Evolutionary conservation across 805 yeast genomes (phyloP), one percentile per base, ranked within the genome.

Genomic region (Yarrowia divulgata): DNA sequence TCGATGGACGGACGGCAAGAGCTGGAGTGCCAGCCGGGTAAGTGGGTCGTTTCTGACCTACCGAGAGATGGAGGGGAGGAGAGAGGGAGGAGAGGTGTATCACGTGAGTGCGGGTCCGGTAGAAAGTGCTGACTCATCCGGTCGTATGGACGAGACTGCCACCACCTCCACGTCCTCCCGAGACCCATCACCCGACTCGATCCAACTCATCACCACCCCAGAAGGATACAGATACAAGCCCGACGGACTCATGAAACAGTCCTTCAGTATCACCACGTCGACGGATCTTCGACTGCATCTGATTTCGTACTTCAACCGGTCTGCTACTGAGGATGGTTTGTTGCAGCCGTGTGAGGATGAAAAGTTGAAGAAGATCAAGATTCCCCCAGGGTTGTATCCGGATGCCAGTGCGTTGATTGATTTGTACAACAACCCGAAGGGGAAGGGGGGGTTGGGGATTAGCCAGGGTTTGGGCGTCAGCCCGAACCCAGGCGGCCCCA

Each of bases 1-100:
- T 71, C 79, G 93, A 37, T 89, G 94, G 93, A 89, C 93, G 1
- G 94, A 89, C 74, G 91, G 93, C 19, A 84, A 85, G 71, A 82
- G 84, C 42, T 89, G 94, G 93, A 82, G 87, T 70, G 90, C 93
- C 1, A 86, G 90, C 0, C 81, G 92, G 70, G 92, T 90, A 0
- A 82, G 83, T 4, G 90, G 90, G 5, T 81, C 85, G 1, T 88
- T 88, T 73, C 78, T 88, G 39, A 84, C 86, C 3, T 88, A 88
- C 76, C 83, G 85, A 67, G 92, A 89, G 75, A 83, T 88, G 81
- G 88, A 86, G 70, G 76, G 72, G 18, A 64, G 70, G 37, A 71
- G 75, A 8, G 66, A 69, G 10, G 74, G 73, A 18, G 69, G 68
- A 70, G 74, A 43, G 68, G 72, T 71, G 58, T 69, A 69, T 43